Base-by-base conservation (phyloP, 257 asterid species). In the Thymus mandschuricus region DNA sequence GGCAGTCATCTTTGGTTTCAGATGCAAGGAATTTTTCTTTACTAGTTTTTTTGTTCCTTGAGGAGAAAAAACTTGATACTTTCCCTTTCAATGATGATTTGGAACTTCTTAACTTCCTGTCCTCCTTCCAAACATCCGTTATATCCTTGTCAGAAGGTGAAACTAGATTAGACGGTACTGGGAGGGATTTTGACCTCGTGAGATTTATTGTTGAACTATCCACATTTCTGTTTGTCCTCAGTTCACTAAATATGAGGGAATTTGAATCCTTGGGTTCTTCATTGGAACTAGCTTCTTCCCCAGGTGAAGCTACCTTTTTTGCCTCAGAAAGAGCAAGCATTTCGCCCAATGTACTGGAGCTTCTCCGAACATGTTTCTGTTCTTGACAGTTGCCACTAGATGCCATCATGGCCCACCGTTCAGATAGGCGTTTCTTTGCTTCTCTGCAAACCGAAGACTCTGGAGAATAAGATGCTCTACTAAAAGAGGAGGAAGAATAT, bases 271-370 rank as follows among this genome's bases (percentile, higher is more conserved):
- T 76, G 4, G 76, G n/a, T 69, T 82, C 92, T 74, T 83, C 84
- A 67, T 52, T 75, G 34, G 68, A 71, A 74, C 57, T 68, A 45
- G 72, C 66, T 63, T 73, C 85, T 79, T 81, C 88, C 76, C 66
- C 80, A 31, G 66, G 71, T 69, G 62, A 45, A 31, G 69, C 66
- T 35, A 84, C 64, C 66, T 81, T 86, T 80, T 88, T 95, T 44
- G 83, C 70, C 70, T 92, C 98, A 12, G 97, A 95, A 74, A 95
- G 97, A 43, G 99, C 93, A 72, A 95, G 98, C 99, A 95, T 92
- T 70, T 90, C 99, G 35, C 98, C 99, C 82, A 95, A 84, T 33
- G 99, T 92, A 73, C 89, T 95, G 41, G 96, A 87, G 83, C 92
- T 88, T 85, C 89, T 84, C 29, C 82, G 68, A 33, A 82, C 71